Evolutionary conservation across 441 rosid species (phyloP).

Genomic region (Pelargonium myrrhifolium): DNA sequence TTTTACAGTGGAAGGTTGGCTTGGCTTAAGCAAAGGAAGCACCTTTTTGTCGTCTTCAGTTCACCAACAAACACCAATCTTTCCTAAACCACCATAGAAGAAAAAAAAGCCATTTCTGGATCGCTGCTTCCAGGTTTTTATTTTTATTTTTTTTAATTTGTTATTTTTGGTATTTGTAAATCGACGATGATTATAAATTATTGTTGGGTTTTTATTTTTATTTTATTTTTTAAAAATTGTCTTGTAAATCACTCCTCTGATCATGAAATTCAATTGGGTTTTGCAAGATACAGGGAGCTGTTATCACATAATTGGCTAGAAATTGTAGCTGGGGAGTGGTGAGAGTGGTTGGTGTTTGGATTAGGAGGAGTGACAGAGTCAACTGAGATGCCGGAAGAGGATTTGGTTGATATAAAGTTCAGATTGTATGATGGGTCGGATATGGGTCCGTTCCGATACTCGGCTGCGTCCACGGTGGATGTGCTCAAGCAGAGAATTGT

Average conservation of each 20-base stretch:
- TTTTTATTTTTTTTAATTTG: neutral
- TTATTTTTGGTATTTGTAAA: neutral
- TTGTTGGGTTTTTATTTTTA: neutral
- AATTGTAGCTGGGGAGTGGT: neutral
- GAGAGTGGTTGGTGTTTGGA: slow-evolving; percentile 21
- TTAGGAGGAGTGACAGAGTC: slow-evolving; percentile 20
- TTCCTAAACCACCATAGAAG: slow-evolving; percentile 23
- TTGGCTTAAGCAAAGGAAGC: slow-evolving; percentile 11
- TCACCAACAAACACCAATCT: slow-evolving; percentile 27
- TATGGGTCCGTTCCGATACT: slow-evolving; percentile 82
- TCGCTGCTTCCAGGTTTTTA: neutral
- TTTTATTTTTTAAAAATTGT: neutral
- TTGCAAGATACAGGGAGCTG: neutral
- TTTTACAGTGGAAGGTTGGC: neutral
- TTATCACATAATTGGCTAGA: neutral
- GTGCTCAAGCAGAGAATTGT: slow-evolving; percentile 78
- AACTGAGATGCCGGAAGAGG: slow-evolving; percentile 77
- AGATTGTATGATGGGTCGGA: slow-evolving; percentile 90
- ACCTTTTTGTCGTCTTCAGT: slow-evolving; percentile 25
- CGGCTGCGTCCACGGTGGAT: slow-evolving; percentile 73
- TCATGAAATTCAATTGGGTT: neutral
- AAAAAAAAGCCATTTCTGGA: slow-evolving; percentile 6
- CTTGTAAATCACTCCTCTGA: neutral
- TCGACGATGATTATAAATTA: neutral
- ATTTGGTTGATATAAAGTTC: slow-evolving; percentile 71